Conservation (phyloP, 352 stramenopile genomes). For the Globisporangium nagaii region DNA sequence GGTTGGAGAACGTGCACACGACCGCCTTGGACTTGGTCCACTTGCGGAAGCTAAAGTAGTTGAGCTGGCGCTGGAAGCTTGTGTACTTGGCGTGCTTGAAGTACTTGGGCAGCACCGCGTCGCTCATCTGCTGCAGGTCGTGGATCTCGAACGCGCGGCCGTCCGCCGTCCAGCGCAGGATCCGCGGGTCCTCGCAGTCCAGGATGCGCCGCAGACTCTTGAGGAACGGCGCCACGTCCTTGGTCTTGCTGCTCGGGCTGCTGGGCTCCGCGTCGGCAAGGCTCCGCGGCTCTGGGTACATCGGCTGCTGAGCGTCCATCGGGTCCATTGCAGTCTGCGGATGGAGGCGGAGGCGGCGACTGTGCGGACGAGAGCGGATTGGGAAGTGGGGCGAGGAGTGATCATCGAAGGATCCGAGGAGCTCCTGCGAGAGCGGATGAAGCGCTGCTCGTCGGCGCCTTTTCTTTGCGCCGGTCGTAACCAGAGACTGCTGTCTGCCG, state of each 20-base stretch:
- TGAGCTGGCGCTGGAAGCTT: conserved; percentile 88
- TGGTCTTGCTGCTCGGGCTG: conserved; percentile 5
- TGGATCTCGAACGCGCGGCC: conserved; percentile 62
- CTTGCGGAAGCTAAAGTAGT: conserved; percentile 90
- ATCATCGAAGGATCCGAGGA: too few relatives aligned
- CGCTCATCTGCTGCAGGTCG: conserved; percentile 70
- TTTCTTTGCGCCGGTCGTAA: not conserved
- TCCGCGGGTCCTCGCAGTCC: conserved; percentile 31
- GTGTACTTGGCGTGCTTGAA: conserved; percentile 91
- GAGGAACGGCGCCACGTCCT: conserved; percentile 70
- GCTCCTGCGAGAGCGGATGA: too few relatives aligned
- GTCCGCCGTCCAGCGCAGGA: conserved; percentile 53
- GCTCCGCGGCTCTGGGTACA: not conserved
- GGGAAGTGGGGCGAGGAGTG: too few relatives aligned
- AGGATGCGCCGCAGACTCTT: conserved; percentile 59
- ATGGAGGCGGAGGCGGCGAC: too few relatives aligned
- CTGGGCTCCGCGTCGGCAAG: not conserved
- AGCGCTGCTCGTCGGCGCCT: not conserved
- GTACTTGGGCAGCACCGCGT: conserved; percentile 76
- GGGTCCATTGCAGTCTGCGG: not conserved
- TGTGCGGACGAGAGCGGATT: too few relatives aligned
- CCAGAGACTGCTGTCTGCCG: not conserved
- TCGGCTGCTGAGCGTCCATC: not conserved
- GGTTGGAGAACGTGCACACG: conserved; percentile 64
- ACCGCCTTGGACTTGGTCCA: conserved; percentile 79